Percentiles rank a stretch among this genome's conserved stretches.
Conservation (phyloP, 2,329 filamentous ascomycete species). For the Monosporascus sp. region DNA sequence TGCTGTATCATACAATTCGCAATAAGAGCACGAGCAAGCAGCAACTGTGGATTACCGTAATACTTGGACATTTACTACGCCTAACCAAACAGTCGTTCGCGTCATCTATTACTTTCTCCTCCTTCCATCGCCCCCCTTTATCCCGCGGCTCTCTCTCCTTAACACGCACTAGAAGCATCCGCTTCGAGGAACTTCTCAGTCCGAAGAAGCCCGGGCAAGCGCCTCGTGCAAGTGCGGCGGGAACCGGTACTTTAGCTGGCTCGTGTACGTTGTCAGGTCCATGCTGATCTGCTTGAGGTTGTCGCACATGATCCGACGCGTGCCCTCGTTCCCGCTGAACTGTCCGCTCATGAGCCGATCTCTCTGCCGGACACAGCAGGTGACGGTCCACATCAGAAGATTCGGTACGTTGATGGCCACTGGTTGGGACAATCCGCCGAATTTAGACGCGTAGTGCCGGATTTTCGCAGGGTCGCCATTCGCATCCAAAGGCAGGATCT, state of each 20-base stretch:
- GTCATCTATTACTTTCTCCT: neutral
- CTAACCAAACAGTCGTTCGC: neutral
- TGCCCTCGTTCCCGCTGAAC: conserved; percentile 69
- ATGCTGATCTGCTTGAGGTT: conserved; percentile 74
- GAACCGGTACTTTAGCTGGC: conserved; percentile 85
- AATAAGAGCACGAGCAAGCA: too few species aligned
- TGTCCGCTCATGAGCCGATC: conserved; percentile 63
- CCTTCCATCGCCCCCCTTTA: neutral
- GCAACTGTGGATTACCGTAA: too few species aligned
- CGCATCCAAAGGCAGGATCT: conserved; percentile 75
- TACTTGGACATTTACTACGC: too few species aligned
- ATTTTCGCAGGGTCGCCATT: conserved; percentile 71
- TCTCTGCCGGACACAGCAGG: conserved; percentile 75
- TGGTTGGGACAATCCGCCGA: conserved; percentile 70
- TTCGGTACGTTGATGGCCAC: conserved; percentile 87
- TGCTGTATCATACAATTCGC: too few species aligned
- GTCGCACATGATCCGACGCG: conserved; percentile 58
- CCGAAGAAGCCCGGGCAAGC: conserved; percentile 73
- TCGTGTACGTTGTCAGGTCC: conserved; percentile 90
- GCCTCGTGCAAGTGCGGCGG: conserved; percentile 84
- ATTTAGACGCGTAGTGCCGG: conserved; percentile 73
- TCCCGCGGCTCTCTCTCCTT: neutral
- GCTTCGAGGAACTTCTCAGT: conserved; percentile 31
- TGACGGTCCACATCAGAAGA: conserved; percentile 88
- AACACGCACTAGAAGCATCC: neutral